Conservation (phyloP, 2,329 filamentous ascomycete species). For the Zasmidium citrigriseum region DNA sequence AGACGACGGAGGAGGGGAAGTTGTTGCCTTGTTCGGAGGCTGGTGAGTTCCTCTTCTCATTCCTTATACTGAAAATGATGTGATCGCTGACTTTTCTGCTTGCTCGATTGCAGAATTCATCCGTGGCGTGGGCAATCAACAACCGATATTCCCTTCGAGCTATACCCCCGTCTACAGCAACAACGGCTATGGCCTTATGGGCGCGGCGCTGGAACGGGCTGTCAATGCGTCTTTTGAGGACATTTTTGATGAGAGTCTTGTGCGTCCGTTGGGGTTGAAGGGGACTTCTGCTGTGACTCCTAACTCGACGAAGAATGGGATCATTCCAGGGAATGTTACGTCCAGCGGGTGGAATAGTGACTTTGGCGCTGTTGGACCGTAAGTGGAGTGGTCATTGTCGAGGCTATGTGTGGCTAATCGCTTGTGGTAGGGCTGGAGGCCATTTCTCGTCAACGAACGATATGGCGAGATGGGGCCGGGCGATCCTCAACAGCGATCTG, state of each 20-base stretch:
- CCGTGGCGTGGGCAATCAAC: constrained; percentile 7
- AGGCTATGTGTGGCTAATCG: constrained; percentile 17
- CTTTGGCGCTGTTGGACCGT: constrained; percentile 41
- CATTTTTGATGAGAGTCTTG: constrained; percentile 14
- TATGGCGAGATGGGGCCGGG: constrained; percentile 36
- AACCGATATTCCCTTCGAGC: constrained; percentile 15
- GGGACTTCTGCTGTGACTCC: constrained; percentile 14
- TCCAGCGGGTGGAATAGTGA: constrained; percentile 18
- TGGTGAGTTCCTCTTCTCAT: no score
- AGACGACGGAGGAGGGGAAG: no score
- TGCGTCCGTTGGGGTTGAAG: constrained; percentile 15
- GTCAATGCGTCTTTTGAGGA: not conserved
- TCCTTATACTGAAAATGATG: constrained; percentile 10
- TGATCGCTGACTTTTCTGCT: not conserved
- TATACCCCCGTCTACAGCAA: constrained; percentile 22
- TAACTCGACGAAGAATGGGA: constrained; percentile 8
- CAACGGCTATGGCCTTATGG: constrained; percentile 17
- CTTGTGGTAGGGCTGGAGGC: constrained; percentile 10
- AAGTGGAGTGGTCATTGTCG: constrained; percentile 40
- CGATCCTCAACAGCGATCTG: constrained; percentile 47
- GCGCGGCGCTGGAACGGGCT: constrained; percentile 13
- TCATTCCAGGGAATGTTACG: constrained; percentile 12
- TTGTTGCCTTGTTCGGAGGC: no score
- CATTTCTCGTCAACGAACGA: constrained; percentile 20
- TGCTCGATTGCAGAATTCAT: constrained; percentile 8